Evolutionary conservation across 2,329 filamentous ascomycete genomes (phyloP).

Genomic region (Tolypocladium ovalisporum): DNA sequence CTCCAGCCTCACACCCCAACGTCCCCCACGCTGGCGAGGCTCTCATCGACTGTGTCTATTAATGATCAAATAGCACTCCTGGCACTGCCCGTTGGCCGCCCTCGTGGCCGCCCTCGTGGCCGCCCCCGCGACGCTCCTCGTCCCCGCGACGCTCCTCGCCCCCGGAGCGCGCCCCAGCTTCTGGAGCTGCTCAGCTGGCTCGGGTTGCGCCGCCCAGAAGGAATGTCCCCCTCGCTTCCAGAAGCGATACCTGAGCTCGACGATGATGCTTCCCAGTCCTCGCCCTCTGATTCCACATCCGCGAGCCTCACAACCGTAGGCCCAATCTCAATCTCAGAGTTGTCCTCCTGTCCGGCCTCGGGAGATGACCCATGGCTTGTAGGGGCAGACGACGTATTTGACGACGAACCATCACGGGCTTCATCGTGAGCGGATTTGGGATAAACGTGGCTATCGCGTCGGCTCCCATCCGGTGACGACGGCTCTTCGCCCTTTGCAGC

Average conservation of each 20-base stretch:
- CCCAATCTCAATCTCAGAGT: not conserved
- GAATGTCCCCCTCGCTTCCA: constrained; percentile 11
- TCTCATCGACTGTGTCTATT: no score
- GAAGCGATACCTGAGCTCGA: constrained; percentile 2
- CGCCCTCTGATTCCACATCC: constrained; percentile 1
- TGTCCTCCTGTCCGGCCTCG: not conserved
- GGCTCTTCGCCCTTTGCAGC: not conserved
- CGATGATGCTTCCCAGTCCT: not conserved
- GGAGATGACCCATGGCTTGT: not conserved
- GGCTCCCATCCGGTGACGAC: not conserved
- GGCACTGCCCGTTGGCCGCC: not conserved
- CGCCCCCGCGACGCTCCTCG: not conserved
- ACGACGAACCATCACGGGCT: not conserved
- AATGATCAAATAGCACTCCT: not conserved
- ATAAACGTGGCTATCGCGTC: not conserved
- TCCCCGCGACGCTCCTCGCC: constrained; percentile 8
- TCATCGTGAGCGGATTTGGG: not conserved
- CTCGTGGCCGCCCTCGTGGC: not conserved
- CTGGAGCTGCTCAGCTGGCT: not conserved
- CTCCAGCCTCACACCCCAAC: no score
- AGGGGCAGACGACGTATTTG: not conserved
- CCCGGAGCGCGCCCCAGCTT: constrained; percentile 5
- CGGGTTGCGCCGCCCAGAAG: constrained; percentile 2
- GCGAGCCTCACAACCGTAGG: constrained; percentile 8
- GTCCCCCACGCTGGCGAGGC: no score